phyloP scores from a whole-genome alignment of 179 eudicot species.

The Silene noctiflora region DNA sequence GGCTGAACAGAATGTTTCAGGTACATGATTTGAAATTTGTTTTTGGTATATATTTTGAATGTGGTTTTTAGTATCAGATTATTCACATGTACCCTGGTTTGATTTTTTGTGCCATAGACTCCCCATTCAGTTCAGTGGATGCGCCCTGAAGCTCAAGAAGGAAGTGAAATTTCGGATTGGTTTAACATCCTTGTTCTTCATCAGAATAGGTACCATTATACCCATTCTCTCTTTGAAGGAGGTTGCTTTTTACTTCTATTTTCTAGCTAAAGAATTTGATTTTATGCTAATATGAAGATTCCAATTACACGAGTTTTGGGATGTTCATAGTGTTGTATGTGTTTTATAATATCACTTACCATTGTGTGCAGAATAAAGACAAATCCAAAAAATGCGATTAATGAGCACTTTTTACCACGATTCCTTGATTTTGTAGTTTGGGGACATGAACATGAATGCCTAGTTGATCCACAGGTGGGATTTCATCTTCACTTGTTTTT shows the following conservation, averaged over 20 bases:
- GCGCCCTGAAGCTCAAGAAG: slow-evolving; percentile 92
- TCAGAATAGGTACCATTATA: slow-evolving; percentile 72
- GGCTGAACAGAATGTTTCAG: slow-evolving; percentile 99
- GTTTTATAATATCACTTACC: slow-evolving; percentile 14
- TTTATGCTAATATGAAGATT: slow-evolving; percentile 10
- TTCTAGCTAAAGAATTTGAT: background rate
- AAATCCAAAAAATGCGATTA: slow-evolving; percentile 98
- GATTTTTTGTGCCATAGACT: slow-evolving; percentile 47
- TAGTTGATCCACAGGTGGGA: slow-evolving; percentile 92
- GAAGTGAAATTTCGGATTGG: slow-evolving; percentile 88
- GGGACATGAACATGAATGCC: slow-evolving; percentile 99
- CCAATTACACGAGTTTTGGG: background rate
- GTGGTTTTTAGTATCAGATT: slow-evolving; percentile 13
- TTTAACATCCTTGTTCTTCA: slow-evolving; percentile 94
- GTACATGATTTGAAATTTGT: slow-evolving; percentile 33
- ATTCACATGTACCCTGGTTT: slow-evolving; percentile 16
- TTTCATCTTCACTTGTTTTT: slow-evolving; percentile 11
- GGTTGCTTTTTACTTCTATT: background rate
- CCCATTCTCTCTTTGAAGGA: slow-evolving; percentile 7
- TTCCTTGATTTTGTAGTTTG: slow-evolving; percentile 96
- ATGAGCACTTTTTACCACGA: slow-evolving; percentile 92
- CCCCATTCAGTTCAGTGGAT: slow-evolving; percentile 99
- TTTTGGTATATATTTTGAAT: slow-evolving; percentile 15
- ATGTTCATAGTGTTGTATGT: slow-evolving; percentile 9
- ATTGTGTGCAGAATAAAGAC: slow-evolving; percentile 72